Evolutionary conservation across 192 early-diverging fungal genomes (phyloP).

Genomic region (Backusella mclennaniae): DNA sequence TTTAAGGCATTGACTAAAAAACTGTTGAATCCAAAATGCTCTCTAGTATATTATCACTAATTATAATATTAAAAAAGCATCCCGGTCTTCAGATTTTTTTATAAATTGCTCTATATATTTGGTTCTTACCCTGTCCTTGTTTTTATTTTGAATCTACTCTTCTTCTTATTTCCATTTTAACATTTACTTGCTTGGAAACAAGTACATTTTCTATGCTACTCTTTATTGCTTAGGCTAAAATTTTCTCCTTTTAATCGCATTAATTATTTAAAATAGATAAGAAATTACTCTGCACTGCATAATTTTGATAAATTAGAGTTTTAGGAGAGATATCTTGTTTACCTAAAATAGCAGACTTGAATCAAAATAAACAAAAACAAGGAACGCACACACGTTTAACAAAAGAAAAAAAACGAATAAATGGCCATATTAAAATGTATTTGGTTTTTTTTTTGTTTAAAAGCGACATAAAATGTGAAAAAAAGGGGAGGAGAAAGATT

Average conservation of each 20-base stretch:
- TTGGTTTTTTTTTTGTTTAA: background rate
- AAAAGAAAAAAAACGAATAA: background rate
- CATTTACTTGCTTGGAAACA: too few species aligned
- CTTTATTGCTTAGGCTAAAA: background rate
- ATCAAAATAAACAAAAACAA: background rate
- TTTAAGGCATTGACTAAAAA: too few species aligned
- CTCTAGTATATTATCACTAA: too few species aligned
- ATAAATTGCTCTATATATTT: too few species aligned
- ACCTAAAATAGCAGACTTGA: background rate
- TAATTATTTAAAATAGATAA: background rate
- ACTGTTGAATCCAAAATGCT: too few species aligned
- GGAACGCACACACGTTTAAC: background rate
- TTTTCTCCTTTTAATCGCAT: background rate
- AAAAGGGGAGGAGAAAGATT: background rate
- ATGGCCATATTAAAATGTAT: conserved; percentile 1
- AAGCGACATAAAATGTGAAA: background rate
- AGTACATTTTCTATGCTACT: too few species aligned
- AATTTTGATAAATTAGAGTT: background rate
- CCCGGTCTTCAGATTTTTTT: too few species aligned
- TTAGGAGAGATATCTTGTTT: background rate
- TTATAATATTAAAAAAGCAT: too few species aligned
- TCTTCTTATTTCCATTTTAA: too few species aligned
- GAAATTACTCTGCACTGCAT: background rate
- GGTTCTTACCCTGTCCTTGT: too few species aligned
- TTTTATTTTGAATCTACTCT: too few species aligned